A percentile compares a stretch with the other conserved stretches of the same genome.
Conservation (phyloP, 345 rosid species). For the Abelmoschus esculentus region DNA sequence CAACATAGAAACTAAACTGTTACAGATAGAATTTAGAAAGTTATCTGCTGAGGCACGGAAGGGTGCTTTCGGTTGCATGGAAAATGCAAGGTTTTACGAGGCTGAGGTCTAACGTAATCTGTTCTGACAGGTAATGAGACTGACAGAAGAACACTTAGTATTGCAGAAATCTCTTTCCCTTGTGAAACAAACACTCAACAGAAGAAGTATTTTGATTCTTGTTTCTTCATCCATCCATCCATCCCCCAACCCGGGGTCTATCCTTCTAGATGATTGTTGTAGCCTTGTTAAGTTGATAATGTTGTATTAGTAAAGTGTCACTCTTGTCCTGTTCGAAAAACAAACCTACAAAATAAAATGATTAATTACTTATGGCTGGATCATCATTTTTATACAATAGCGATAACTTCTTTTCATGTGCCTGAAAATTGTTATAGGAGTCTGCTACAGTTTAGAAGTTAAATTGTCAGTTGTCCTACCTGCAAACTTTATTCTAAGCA, state of each 20-base stretch:
- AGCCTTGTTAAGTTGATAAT: neutral
- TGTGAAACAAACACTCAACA: too few relatives aligned
- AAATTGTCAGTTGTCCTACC: too few relatives aligned
- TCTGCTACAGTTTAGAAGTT: too few relatives aligned
- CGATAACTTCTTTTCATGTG: too few relatives aligned
- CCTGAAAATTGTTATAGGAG: too few relatives aligned
- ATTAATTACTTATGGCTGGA: too few relatives aligned
- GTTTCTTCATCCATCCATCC: neutral
- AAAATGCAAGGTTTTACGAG: conserved; percentile 65
- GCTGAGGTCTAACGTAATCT: conserved; percentile 62
- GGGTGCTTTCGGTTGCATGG: conserved; percentile 47
- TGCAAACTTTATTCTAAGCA: neutral
- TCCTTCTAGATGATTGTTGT: neutral
- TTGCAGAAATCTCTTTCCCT: too few relatives aligned
- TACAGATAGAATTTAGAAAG: neutral
- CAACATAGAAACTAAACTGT: neutral
- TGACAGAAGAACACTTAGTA: neutral
- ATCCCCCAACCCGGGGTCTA: too few relatives aligned
- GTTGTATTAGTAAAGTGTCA: neutral
- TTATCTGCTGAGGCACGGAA: conserved; percentile 72
- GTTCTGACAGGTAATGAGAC: conserved; percentile 30
- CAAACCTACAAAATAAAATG: too few relatives aligned
- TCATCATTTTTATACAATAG: too few relatives aligned
- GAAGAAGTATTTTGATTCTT: neutral
- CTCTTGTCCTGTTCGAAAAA: too few relatives aligned